These are phyloP conservation scores for Botrytis porri DNA, from an alignment of 2,329 filamentous ascomycete genomes.

Conservation along the genomic window DNA sequence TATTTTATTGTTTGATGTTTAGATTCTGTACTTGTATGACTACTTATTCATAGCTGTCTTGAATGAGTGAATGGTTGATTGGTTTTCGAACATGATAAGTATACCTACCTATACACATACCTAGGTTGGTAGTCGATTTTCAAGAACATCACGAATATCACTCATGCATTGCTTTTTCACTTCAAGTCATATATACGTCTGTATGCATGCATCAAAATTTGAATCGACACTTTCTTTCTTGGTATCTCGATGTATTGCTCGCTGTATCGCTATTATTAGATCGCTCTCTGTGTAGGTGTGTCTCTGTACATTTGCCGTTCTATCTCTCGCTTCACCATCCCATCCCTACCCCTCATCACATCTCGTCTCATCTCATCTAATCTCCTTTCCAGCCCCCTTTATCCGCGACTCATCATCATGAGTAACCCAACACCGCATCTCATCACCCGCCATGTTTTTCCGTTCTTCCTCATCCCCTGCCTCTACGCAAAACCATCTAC, in stretches of 20 bases:
- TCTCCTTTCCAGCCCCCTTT: background rate
- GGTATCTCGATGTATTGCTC: background rate
- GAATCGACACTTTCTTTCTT: background rate
- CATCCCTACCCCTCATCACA: background rate
- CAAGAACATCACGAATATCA: background rate
- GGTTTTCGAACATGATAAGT: background rate
- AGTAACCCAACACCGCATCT: background rate
- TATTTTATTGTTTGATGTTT: background rate
- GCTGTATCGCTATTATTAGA: background rate
- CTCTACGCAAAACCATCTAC: background rate
- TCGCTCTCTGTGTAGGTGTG: background rate
- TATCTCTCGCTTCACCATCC: background rate
- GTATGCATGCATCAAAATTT: background rate
- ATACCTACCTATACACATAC: background rate
- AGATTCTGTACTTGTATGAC: background rate
- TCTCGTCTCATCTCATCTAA: background rate
- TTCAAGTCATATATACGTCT: background rate
- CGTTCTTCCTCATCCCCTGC: background rate
- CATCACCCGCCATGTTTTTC: background rate
- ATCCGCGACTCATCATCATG: background rate
- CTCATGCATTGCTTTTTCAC: background rate
- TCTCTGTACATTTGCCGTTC: background rate
- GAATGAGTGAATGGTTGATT: no score
- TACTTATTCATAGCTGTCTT: no score
- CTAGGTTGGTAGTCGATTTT: background rate